phyloP scores from a whole-genome alignment of 768 basidiomycete species.

The Lactarius akahatsu region DNA sequence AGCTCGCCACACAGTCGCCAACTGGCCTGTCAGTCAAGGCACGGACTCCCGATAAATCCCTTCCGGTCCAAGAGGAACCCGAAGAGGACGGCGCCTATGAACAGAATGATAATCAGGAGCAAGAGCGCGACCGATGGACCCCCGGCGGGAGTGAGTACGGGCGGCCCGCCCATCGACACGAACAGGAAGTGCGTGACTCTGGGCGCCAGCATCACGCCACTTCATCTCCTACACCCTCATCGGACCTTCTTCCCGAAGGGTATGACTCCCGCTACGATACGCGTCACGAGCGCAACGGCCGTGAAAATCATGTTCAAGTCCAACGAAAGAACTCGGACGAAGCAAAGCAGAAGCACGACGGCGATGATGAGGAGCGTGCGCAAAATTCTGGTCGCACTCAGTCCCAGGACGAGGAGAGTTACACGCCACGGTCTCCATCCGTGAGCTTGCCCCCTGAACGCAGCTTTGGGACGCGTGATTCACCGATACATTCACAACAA shows the following conservation, averaged over 20 bases:
- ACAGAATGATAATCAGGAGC: slow-evolving; percentile 11
- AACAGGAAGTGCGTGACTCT: slow-evolving; percentile 21
- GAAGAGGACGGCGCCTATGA: slow-evolving; percentile 26
- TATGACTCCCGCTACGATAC: slow-evolving; percentile 25
- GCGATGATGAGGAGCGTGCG: slow-evolving; percentile 17
- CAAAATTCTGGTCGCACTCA: slow-evolving; percentile 22
- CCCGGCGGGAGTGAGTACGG: slow-evolving; percentile 21
- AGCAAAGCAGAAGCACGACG: slow-evolving; percentile 8
- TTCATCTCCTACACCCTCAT: slow-evolving; percentile 28
- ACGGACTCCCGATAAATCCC: slow-evolving; percentile 29
- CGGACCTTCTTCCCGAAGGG: slow-evolving; percentile 29
- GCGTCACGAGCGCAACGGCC: slow-evolving; percentile 22
- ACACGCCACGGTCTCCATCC: slow-evolving; percentile 29
- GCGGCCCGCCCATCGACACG: slow-evolving; percentile 24
- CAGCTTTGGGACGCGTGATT: slow-evolving; percentile 11
- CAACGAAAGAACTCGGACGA: slow-evolving; percentile 15
- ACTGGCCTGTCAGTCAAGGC: slow-evolving; percentile 24
- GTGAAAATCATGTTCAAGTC: slow-evolving; percentile 3
- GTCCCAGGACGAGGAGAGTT: slow-evolving; percentile 30
- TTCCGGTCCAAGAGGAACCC: slow-evolving; percentile 29
- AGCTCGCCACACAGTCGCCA: slow-evolving; percentile 23
- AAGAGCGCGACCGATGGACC: slow-evolving; percentile 25
- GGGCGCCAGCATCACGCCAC: slow-evolving; percentile 19
- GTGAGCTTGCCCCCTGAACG: slow-evolving; percentile 22
- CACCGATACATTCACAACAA: slow-evolving; percentile 10